A percentile compares a stretch with the other conserved stretches of the same genome.
phyloP scores from a whole-genome alignment of 108 stramenopile species.

The Skeletonema grethae region DNA sequence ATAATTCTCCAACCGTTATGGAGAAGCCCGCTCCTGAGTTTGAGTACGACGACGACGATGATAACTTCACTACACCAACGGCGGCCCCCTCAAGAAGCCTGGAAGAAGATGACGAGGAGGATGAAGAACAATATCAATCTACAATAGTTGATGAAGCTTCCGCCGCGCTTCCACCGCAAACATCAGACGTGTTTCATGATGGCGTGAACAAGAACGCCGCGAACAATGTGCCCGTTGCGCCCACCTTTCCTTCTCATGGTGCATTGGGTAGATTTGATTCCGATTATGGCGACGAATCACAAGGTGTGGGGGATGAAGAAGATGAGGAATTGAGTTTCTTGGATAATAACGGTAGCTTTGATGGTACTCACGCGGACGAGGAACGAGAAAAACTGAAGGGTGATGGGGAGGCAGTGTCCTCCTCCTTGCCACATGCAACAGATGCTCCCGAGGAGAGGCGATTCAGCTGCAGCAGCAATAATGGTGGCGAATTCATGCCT shows the following conservation, averaged over 20 bases:
- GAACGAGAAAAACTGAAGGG: neutral
- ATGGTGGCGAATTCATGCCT: neutral
- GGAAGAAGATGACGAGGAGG: neutral
- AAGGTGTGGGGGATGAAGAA: too few relatives aligned
- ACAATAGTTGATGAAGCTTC: neutral
- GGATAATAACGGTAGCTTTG: neutral
- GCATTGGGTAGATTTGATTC: neutral
- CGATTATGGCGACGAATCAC: neutral
- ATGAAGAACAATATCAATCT: neutral
- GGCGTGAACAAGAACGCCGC: neutral
- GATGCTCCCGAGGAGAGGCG: neutral
- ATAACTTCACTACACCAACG: neutral
- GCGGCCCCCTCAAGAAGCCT: neutral
- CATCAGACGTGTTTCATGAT: neutral
- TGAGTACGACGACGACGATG: too few relatives aligned
- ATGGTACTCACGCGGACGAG: neutral
- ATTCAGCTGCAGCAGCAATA: neutral
- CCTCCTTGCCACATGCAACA: neutral
- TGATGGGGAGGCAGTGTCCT: neutral
- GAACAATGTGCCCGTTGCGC: neutral
- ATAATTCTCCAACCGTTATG: neutral
- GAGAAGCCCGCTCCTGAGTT: neutral
- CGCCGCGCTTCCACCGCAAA: neutral
- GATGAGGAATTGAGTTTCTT: neutral
- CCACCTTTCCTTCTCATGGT: slow-evolving; percentile 2